These are phyloP conservation scores for Grosmannia clavigera DNA, from an alignment of 2,329 filamentous ascomycete species.

Conservation along the genomic window DNA sequence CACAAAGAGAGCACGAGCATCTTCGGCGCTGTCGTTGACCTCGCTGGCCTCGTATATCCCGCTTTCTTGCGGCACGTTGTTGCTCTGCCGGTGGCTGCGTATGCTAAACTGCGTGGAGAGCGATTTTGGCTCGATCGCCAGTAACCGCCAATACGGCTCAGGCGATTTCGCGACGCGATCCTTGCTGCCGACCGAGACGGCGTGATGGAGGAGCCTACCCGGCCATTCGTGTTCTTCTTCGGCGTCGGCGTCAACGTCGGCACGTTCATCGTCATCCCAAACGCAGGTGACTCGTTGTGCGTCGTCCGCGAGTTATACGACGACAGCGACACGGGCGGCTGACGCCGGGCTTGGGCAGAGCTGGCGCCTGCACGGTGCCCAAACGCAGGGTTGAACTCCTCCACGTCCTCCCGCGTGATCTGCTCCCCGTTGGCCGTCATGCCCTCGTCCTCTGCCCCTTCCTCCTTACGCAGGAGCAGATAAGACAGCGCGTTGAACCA, in stretches of 20 bases:
- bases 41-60: constrained; percentile 40
- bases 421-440: constrained; percentile 34
- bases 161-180: constrained; percentile 28
- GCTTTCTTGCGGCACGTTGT: constrained; percentile 17
- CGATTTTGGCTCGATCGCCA: constrained; percentile 36
- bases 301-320: constrained; percentile 69
- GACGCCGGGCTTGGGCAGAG: constrained; percentile 30
- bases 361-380: constrained; percentile 16
- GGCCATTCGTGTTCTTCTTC: constrained; percentile 22
- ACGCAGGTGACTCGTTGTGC: constrained; percentile 49
- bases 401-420: constrained; percentile 49
- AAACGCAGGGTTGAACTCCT: constrained; percentile 70
- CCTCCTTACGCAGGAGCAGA: constrained; percentile 63
- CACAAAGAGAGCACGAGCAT: constrained; percentile 69
- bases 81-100: constrained; percentile 23
- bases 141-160: constrained; percentile 49
- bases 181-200: constrained; percentile 13
- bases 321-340: constrained; percentile 53
- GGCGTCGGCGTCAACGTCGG: constrained; percentile 44
- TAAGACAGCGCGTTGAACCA: constrained; percentile 98
- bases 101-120: constrained; percentile 34
- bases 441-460: constrained; percentile 33
- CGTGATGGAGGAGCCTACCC: constrained; percentile 14
- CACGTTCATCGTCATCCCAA: constrained; percentile 34
- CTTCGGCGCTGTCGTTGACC: constrained; percentile 68